Percentiles rank a stretch among this genome's conserved stretches.
Evolutionary conservation across 2,329 filamentous ascomycete genomes (phyloP).

Genomic region (Thielaviopsis populi): DNA sequence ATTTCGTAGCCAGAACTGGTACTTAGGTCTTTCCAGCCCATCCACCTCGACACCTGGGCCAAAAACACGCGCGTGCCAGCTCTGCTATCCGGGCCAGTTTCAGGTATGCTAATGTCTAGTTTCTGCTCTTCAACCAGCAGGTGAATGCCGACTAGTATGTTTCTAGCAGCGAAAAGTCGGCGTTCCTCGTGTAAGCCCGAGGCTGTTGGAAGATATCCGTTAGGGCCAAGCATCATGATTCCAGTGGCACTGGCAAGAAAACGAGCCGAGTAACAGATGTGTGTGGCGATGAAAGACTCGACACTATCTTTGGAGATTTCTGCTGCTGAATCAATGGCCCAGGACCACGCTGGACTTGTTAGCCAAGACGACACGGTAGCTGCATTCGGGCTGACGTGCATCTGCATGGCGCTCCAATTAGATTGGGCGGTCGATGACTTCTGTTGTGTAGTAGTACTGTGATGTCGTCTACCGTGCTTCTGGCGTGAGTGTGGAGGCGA

Average conservation of each 20-base stretch:
- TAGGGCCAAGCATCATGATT: conserved; percentile 34
- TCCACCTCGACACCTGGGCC: conserved; percentile 67
- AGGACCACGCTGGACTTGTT: conserved; percentile 52
- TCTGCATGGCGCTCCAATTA: conserved; percentile 35
- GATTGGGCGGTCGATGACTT: neutral
- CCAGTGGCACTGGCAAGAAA: conserved; percentile 49
- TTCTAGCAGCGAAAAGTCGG: conserved; percentile 45
- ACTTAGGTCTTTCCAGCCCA: conserved; percentile 49
- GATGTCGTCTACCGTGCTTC: conserved; percentile 22
- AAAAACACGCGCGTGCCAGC: conserved; percentile 54
- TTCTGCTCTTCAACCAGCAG: conserved; percentile 82
- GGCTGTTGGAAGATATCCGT: conserved; percentile 53
- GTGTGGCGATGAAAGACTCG: conserved; percentile 32
- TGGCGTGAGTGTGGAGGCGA: neutral
- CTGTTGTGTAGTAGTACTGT: conserved; percentile 21
- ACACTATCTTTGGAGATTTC: conserved; percentile 19
- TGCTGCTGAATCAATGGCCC: conserved; percentile 47
- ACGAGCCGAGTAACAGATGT: conserved; percentile 46
- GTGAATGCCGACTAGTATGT: conserved; percentile 64
- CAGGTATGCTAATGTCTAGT: conserved; percentile 45
- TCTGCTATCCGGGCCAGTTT: conserved; percentile 30
- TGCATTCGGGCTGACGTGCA: conserved; percentile 33
- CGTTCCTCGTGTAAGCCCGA: conserved; percentile 36
- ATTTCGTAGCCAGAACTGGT: conserved; percentile 31
- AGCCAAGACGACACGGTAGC: conserved; percentile 41